Evolutionary conservation across 1,284 basidiomycete genomes (phyloP), one percentile per base, ranked within the genome.

Genomic region (Puccinia coronata): DNA sequence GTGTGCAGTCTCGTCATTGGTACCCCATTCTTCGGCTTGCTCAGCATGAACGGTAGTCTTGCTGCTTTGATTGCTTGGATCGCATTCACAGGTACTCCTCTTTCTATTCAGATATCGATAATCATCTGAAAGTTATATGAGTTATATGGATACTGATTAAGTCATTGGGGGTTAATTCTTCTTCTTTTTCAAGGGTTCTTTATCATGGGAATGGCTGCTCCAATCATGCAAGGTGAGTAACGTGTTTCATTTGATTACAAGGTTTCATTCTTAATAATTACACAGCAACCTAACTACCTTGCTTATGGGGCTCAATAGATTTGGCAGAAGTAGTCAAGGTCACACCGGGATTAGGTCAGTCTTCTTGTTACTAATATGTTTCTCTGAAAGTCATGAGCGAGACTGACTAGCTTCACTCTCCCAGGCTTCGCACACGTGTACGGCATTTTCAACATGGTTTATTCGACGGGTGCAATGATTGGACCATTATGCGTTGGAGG

Each of bases 401-500:
- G 39, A 34, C 39, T 65, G 34, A 65, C 31, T 65, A 6, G 31
- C 41, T 39, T 23, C 2, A 9, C 18, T 65, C 18, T 39, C 55
- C 1, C 23, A 78, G 75, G 75, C 20, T 78, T 43, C 57, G 61
- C 63, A 51, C 75, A 78, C 51, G 63, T 78, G 14, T 78, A 78
- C 43, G 75, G 61, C 14, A 78, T 78, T 28, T 78, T 78, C 20
- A 78, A 78, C 41, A 36, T 69, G 47, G 41, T 69, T 28, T 78
- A 78, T 53, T 78, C 75, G 4, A 25, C 36, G 5, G 75, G 75
- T 39, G 49, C 59, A 16, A 34, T 78, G 49, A n/a, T 78, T 78
- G 75, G 75, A 23, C 75, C 75, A 11, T 28, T 78, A 36, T 67
- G 59, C 47, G 63, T 78, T n/a, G 75, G 75, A 78, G 61, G 28